A percentile compares a stretch with the other conserved stretches of the same genome.
Evolutionary conservation across 2,329 filamentous ascomycete species (phyloP).

Genomic region (Cercospora sp.): DNA sequence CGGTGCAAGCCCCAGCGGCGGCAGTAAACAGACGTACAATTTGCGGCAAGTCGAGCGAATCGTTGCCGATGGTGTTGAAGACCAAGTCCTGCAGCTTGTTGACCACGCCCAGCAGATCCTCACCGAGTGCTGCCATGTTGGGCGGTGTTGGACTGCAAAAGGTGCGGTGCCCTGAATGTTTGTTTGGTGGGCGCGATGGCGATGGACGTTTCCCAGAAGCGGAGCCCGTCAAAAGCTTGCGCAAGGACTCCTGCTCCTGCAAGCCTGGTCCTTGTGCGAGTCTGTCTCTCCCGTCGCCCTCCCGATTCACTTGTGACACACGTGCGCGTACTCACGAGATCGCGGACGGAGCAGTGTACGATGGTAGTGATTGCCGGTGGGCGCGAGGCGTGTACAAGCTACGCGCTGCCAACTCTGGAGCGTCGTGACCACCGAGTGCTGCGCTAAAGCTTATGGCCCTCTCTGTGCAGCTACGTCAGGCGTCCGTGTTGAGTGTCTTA

Average conservation of each 20-base stretch:
- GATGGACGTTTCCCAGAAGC: constrained; percentile 7
- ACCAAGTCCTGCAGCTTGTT: constrained; percentile 98
- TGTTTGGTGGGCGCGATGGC: constrained; percentile 7
- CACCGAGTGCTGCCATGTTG: constrained; percentile 86
- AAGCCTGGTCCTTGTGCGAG: neutral
- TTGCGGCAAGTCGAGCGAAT: constrained; percentile 94
- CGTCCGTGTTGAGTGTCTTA: neutral
- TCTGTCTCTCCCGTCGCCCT: constrained; percentile 6
- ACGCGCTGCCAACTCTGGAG: constrained; percentile 7
- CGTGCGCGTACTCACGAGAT: constrained; percentile 3
- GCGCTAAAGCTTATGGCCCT: neutral
- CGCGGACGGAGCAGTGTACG: neutral
- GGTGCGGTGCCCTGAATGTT: constrained; percentile 5
- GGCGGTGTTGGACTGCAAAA: constrained; percentile 11
- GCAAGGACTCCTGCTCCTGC: neutral
- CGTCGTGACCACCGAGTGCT: neutral
- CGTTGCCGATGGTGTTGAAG: constrained; percentile 99
- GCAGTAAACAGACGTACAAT: constrained; percentile 68
- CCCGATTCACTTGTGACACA: neutral
- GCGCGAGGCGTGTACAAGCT: neutral
- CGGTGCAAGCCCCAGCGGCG: constrained; percentile 17
- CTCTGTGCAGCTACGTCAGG: neutral
- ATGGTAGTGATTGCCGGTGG: neutral
- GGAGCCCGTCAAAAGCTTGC: constrained; percentile 7
- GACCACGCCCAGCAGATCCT: constrained; percentile 91